phyloP scores from a whole-genome alignment of 2,329 filamentous ascomycete species.

The Neofusicoccum parvum region DNA sequence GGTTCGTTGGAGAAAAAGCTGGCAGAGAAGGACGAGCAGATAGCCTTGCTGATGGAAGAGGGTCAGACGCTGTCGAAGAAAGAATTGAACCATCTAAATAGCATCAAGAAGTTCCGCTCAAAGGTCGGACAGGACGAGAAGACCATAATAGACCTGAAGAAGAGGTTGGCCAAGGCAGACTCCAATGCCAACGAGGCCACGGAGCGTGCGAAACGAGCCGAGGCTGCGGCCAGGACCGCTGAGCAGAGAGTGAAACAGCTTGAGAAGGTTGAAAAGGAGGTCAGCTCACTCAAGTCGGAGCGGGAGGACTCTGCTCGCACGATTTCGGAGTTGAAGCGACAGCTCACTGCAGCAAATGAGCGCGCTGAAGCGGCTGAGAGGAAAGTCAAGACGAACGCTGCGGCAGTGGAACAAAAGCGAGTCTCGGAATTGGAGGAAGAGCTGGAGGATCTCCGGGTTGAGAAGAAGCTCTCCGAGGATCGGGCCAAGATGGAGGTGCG shows the following conservation, averaged over 20 bases:
- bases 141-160: constrained; percentile 53
- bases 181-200: constrained; percentile 63
- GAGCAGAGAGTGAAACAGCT: constrained; percentile 58
- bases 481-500: constrained; percentile 69
- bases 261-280: constrained; percentile 56
- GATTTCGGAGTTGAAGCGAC: constrained; percentile 68
- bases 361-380: constrained; percentile 68
- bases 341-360: constrained; percentile 68
- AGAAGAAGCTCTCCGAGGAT: constrained; percentile 75
- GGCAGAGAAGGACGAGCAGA: constrained; percentile 87
- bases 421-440: constrained; percentile 63
- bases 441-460: constrained; percentile 66
- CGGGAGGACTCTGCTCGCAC: constrained; percentile 64
- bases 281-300: constrained; percentile 65
- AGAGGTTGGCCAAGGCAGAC: constrained; percentile 66
- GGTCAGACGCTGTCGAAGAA: constrained; percentile 84
- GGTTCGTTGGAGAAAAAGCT: constrained; percentile 76
- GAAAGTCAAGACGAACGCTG: constrained; percentile 66
- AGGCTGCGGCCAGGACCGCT: constrained; percentile 60
- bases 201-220: constrained; percentile 61
- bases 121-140: constrained; percentile 57
- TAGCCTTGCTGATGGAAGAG: constrained; percentile 87
- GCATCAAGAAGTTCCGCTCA: constrained; percentile 75
- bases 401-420: constrained; percentile 65
- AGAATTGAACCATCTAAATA: constrained; percentile 80